These are phyloP conservation scores for Penicillium chermesinum DNA, from an alignment of 495 filamentous ascomycete genomes.

Conservation along the genomic window DNA sequence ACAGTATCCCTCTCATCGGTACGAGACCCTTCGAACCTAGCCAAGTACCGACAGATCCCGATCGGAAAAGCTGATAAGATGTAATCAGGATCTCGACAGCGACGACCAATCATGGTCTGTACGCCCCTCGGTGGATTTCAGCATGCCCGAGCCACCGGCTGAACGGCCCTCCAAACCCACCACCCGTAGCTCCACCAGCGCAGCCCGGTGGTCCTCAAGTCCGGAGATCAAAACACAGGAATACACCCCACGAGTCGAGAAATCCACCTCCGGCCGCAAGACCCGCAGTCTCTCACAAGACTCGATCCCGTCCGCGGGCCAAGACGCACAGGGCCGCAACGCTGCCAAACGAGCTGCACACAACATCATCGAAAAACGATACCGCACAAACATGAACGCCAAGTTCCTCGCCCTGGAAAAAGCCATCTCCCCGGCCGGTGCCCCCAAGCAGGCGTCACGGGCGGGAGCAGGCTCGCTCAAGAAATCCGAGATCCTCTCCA, in stretches of 20 bases:
- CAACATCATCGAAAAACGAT: slow-evolving; percentile 51
- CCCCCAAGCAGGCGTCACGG: slow-evolving; percentile 21
- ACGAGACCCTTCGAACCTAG: neutral
- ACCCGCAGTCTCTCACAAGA: slow-evolving; percentile 29
- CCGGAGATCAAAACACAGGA: slow-evolving; percentile 32
- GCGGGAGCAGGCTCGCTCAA: slow-evolving; percentile 35
- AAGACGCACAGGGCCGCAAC: slow-evolving; percentile 30
- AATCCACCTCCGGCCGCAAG: slow-evolving; percentile 24
- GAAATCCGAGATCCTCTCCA: slow-evolving; percentile 57
- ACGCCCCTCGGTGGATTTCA: slow-evolving; percentile 21
- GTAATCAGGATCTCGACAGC: slow-evolving; percentile 34
- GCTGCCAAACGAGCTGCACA: slow-evolving; percentile 47
- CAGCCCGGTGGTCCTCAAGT: slow-evolving; percentile 31
- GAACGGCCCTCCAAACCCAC: slow-evolving; percentile 11
- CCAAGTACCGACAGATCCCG: slow-evolving; percentile 2
- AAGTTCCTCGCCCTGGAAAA: slow-evolving; percentile 45
- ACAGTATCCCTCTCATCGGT: slow-evolving; percentile 34
- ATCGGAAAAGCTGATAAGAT: neutral
- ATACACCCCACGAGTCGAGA: slow-evolving; percentile 13
- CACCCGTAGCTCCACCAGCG: slow-evolving; percentile 9
- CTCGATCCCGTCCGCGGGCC: slow-evolving; percentile 21
- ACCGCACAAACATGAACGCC: slow-evolving; percentile 51
- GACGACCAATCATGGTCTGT: slow-evolving; percentile 39
- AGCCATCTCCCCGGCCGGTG: slow-evolving; percentile 28
- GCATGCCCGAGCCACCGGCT: slow-evolving; percentile 10